phyloP scores from a whole-genome alignment of 495 filamentous ascomycete species.

The Aspergillus ostianus region DNA sequence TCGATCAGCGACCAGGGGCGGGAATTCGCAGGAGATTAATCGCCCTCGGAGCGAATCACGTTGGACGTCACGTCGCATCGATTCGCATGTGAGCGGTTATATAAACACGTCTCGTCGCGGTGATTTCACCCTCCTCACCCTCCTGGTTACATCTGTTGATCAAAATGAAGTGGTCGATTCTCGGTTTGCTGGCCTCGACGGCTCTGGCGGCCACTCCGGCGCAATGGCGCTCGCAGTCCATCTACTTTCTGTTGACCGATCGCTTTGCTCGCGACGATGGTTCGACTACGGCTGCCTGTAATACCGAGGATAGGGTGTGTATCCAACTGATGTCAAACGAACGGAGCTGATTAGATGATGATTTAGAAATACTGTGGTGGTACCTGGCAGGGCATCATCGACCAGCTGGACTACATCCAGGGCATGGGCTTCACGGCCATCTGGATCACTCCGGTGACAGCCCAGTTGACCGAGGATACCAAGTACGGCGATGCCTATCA shows the following conservation, averaged over 20 bases:
- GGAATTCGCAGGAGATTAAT: constrained; percentile 24
- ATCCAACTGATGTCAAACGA: background rate
- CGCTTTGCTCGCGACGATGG: constrained; percentile 68
- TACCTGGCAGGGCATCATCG: constrained; percentile 7
- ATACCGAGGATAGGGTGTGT: constrained; percentile 40
- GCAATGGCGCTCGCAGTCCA: constrained; percentile 62
- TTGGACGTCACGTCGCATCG: background rate
- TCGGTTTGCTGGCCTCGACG: constrained; percentile 23
- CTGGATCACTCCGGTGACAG: constrained; percentile 78
- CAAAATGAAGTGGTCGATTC: constrained; percentile 12
- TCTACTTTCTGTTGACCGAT: constrained; percentile 76
- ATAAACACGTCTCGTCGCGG: background rate
- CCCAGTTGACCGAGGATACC: constrained; percentile 53
- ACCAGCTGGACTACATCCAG: constrained; percentile 56
- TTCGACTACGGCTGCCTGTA: constrained; percentile 55
- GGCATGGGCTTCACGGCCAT: constrained; percentile 79
- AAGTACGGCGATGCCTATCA: constrained; percentile 62
- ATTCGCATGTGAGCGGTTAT: background rate
- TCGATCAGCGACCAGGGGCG: constrained; percentile 16
- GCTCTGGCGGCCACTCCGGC: constrained; percentile 42
- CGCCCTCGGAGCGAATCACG: background rate
- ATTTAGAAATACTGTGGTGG: background rate
- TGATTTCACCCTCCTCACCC: background rate
- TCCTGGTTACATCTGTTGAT: background rate
- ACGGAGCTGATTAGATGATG: background rate